These are phyloP conservation scores for Penicillium odoratum DNA, from an alignment of 495 filamentous ascomycete genomes.

Conservation along the genomic window DNA sequence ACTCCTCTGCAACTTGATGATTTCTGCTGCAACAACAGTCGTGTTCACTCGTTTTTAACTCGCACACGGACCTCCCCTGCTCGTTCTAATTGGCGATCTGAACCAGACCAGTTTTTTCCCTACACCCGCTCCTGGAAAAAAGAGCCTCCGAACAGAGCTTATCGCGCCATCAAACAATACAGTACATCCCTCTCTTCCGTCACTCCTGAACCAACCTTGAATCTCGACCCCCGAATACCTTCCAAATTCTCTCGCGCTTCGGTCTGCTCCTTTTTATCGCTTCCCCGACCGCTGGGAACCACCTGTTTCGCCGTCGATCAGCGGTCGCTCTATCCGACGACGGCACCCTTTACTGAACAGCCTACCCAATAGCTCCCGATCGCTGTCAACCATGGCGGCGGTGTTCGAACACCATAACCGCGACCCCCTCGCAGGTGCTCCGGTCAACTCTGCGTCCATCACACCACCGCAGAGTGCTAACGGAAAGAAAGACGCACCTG, in stretches of 20 bases:
- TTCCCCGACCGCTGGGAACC: slow-evolving; percentile 51
- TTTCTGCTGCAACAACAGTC: slow-evolving; percentile 5
- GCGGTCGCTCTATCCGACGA: slow-evolving; percentile 50
- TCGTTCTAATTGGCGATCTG: slow-evolving; percentile 14
- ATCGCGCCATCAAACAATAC: slow-evolving; percentile 23
- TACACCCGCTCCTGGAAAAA: slow-evolving; percentile 19
- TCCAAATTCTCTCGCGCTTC: slow-evolving; percentile 3
- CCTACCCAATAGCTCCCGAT: slow-evolving; percentile 9
- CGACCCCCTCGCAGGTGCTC: slow-evolving; percentile 27
- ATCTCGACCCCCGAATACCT: neutral
- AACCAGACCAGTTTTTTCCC: slow-evolving; percentile 14
- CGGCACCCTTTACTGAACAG: slow-evolving; percentile 29
- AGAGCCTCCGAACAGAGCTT: slow-evolving; percentile 28
- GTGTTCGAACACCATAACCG: slow-evolving; percentile 34
- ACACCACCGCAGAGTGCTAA: slow-evolving; percentile 49
- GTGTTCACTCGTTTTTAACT: slow-evolving; percentile 1
- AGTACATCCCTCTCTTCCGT: neutral
- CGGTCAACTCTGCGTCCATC: slow-evolving; percentile 39
- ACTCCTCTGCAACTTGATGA: neutral
- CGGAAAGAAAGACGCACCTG: slow-evolving; percentile 44
- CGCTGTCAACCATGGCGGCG: slow-evolving; percentile 35
- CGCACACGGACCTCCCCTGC: slow-evolving; percentile 6
- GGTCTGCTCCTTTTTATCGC: slow-evolving; percentile 1
- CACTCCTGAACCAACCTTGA: slow-evolving; percentile 15
- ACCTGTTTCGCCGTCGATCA: slow-evolving; percentile 46